These are phyloP conservation scores for Osmanthus fragrans DNA, from an alignment of 257 asterid species.

Conservation along the genomic window DNA sequence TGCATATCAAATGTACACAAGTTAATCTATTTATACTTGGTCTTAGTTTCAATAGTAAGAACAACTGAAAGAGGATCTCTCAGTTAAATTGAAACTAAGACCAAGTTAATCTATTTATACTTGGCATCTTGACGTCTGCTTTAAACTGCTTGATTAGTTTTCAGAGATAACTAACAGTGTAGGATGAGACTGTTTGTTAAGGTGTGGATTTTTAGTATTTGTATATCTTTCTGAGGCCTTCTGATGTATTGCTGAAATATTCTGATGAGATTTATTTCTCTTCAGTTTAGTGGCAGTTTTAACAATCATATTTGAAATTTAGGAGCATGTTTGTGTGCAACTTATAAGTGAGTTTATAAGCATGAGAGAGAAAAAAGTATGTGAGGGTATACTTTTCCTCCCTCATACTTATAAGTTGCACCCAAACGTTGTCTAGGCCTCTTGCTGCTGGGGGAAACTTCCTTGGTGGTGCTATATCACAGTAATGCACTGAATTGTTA, in stretches of 20 bases:
- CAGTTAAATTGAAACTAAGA: not conserved
- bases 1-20: not conserved
- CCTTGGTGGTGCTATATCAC: not conserved
- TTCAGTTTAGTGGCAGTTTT: not conserved
- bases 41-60: no score
- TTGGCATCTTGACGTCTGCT: conserved; percentile 9
- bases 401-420: no score
- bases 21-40: conserved; percentile 4
- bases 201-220: not conserved
- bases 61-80: no score
- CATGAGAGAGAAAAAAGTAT: not conserved
- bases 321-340: not conserved
- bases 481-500: not conserved
- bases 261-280: not conserved
- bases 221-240: not conserved
- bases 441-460: no score
- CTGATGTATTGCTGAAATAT: not conserved
- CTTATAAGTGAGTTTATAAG: not conserved
- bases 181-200: not conserved
- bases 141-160: conserved; percentile 1
- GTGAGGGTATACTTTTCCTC: not conserved
- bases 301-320: no score
- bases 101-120: not conserved
- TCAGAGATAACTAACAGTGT: not conserved
- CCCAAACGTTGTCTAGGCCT: no score